Evolutionary conservation across 2,329 filamentous ascomycete species (phyloP), one percentile per base, ranked within the genome.

Genomic region (Trichophyton mentagrophytes): DNA sequence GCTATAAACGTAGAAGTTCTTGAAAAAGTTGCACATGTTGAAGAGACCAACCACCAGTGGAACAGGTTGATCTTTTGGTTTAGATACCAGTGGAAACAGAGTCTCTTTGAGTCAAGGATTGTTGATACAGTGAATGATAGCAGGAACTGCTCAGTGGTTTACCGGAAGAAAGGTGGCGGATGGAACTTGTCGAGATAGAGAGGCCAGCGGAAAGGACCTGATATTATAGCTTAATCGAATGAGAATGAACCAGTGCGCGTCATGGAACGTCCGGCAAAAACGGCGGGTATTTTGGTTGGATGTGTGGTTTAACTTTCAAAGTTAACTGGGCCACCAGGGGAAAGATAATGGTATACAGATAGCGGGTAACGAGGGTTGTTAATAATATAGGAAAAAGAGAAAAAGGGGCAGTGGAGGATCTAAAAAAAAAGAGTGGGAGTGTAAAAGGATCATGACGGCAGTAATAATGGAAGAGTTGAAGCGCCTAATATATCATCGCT

Each of bases 1-100:
- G 61, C 84, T 85, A 75, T 89, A 89, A 72, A 90, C 85, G 74
- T 88, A 89, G 72, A 86, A 89, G 73, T 88, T 88, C 68, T 86
- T 87, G 68, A 84, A 86, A 69, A 85, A 88, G 68, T 80, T 75
- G 74, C 79, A 81, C 79, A 81, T 81, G 61, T 63, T 58, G 65
- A 67, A 69, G 65, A 36, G 44, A n/a, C 20, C 44, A 38, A 46
- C 20, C 13, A 20, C 25, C 36, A 6, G n/a, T n/a, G 3, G 44
- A 27, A 42, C 2, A 33, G 22, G 3, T 47, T 47, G 40, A 47
- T 59, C 17, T 4, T 7, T 20, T 11, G 17, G 40, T 25, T 40
- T 20, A 57, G 8, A 38, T 38, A 57, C 6, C 4, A n/a, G 36
- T 11, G 17, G 7, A 22, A 27, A 22, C 22, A 7, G 17, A 11